Base-by-base conservation (phyloP, 2,329 filamentous ascomycete genomes). In the Sporothrix schenckii region DNA sequence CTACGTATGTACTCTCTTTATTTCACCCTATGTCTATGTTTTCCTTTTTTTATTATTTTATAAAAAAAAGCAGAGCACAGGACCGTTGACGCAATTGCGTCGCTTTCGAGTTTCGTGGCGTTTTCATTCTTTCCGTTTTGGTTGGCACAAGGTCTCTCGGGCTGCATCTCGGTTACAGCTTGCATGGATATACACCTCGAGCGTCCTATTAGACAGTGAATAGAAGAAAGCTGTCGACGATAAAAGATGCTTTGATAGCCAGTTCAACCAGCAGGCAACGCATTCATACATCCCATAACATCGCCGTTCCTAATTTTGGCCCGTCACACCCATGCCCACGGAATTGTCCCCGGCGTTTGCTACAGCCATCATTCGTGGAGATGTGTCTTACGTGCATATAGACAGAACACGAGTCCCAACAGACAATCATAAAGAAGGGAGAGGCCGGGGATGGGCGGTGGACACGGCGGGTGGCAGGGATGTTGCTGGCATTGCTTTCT, bases 161-260 rank as follows among this genome's bases (percentile, higher is more conserved):
- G 13, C 16, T 63, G 39, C 58, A 63, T 47, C 21, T 63, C 39
- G 58, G 39, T 47, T 63, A 63, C 58, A 63, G 39, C 58, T 47
- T 63, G 58, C 58, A 63, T 63, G 58, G n/a, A n/a, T 4, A 4
- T 1, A 21, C n/a, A 47, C 47, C 34, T 24, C 16, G 21, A 10
- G 13, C 49, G 41, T 44, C 5, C 39, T 30, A 13, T 16, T 63
- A 3, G 9, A 24, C 7, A 44, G n/a, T 6, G 41, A 14, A 7
- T 4, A 41, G 13, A 41, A 9, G 19, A 44, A 16, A 61, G 0
- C 11, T 16, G 11, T 9, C 4, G n/a, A 16, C 16, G 11, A n/a
- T 19, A 21, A 63, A 24, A 19, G 27, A 4, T 11, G 30, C 13
- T 54, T 16, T 14, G 19, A 50, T 10, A 50, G 6, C 11, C 41